Percentiles rank a stretch among this genome's conserved stretches.
These are phyloP conservation scores for Dictyostelium citrinum DNA, from an alignment of 78 protist genomes.

Conservation along the genomic window DNA sequence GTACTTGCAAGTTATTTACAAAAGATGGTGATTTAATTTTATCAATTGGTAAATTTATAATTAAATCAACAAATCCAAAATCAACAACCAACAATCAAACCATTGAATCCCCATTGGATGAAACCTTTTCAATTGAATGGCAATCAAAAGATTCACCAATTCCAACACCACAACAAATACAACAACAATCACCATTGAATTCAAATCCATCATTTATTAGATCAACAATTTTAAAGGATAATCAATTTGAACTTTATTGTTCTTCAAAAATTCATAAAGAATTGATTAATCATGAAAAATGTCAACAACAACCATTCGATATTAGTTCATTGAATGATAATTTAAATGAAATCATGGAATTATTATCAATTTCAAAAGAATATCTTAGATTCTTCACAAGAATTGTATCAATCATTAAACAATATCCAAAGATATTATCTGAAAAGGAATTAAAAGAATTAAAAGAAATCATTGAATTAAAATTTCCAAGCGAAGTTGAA, in stretches of 20 bases:
- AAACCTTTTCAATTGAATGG: slow-evolving; percentile 12
- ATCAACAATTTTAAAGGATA: neutral
- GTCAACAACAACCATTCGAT: neutral
- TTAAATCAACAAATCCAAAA: neutral
- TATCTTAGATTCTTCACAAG: neutral
- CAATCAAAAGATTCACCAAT: slow-evolving; percentile 51
- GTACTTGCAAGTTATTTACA: neutral
- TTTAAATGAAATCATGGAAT: neutral
- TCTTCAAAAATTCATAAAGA: neutral
- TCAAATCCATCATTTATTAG: neutral
- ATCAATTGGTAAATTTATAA: neutral
- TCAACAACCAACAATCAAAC: neutral
- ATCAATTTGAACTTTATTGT: neutral
- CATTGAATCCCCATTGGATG: slow-evolving; percentile 37
- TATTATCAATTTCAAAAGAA: neutral
- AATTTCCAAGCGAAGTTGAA: neutral
- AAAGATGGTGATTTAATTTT: neutral
- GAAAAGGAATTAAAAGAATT: neutral
- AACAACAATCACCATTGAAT: neutral
- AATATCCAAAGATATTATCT: neutral
- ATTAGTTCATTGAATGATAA: neutral
- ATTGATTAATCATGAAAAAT: neutral
- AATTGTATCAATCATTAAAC: neutral
- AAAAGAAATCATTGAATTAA: neutral
- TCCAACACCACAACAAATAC: neutral